These are phyloP conservation scores for Tylopilus rubrobrunneus DNA, from an alignment of 768 basidiomycete species.

Conservation along the genomic window DNA sequence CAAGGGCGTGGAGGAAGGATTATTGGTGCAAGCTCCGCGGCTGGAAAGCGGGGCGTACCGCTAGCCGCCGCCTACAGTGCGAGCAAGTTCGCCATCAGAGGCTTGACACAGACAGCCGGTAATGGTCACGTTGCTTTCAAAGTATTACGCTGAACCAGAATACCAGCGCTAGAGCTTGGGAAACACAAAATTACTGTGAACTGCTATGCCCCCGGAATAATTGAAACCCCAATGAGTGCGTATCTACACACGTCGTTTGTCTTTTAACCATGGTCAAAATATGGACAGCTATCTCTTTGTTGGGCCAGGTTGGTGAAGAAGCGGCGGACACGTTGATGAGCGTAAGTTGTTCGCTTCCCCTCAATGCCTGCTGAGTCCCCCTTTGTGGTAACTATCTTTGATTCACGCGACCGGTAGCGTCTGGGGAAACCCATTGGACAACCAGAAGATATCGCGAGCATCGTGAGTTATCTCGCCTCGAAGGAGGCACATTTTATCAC, in stretches of 20 bases:
- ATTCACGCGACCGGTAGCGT: background rate
- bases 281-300: background rate
- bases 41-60: conserved; percentile 5
- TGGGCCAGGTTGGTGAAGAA: background rate
- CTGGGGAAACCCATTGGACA: conserved; percentile 13
- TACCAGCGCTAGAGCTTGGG: conserved; percentile 29
- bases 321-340: background rate
- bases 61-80: conserved; percentile 26
- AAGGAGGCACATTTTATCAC: conserved; percentile 36
- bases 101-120: conserved; percentile 40
- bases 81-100: conserved; percentile 41
- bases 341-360: conserved; percentile 6
- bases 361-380: no score
- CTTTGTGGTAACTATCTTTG: background rate
- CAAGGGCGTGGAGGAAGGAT: conserved; percentile 53
- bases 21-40: conserved; percentile 37
- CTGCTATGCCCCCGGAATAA: conserved; percentile 36
- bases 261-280: background rate
- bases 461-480: conserved; percentile 36
- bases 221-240: conserved; percentile 32
- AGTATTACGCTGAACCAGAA: background rate
- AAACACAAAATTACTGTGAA: conserved; percentile 38
- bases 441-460: conserved; percentile 33
- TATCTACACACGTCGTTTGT: background rate
- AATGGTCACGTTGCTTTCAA: background rate